Base-by-base conservation (phyloP, 2,329 filamentous ascomycete species). In the Paracamarosporium sp. region DNA sequence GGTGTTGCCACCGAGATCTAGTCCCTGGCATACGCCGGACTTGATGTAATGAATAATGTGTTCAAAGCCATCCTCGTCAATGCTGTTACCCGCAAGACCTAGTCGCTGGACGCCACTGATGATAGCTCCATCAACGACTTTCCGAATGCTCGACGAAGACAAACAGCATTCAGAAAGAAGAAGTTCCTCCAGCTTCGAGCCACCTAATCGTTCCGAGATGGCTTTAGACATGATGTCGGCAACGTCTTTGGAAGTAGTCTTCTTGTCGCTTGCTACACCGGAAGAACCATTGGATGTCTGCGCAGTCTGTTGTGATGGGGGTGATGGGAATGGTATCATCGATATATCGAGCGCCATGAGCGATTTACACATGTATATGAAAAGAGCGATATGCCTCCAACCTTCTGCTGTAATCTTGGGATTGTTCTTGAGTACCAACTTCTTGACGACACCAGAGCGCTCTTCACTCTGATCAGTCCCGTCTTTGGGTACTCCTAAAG, bases 361-460 rank as follows among this genome's bases (percentile, higher is more conserved):
- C 1, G 93, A 93, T 60, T 88, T 89, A 67, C 92, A 97, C 81
- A 97, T 89, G 77, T 97, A 92, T 51, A 97, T 83, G 73, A 98
- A 99, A 6, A 97, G 81, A 38, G 90, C 90, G 56, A 98, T 88
- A 72, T 98, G 88, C 68, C 90, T 93, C 95, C 95, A 99, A 15
- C 94, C 95, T 62, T 96, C 90, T 0, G 84, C 82, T 0, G 92
- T 90, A 58, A 98, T 89, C 69, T 93, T 94, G 1, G 83, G 78
- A 72, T 98, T 98, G 77, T 96, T 92, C 78, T 96, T 97, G 40
- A 99, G 78, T 1, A 92, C 90, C 6, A 99, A 79, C 60, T 92
- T 90, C 78, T 97, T 93, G 4, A 98, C 86, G 1, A 96, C 87
- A 15, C 93, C 93, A 46, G 86, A 86, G 50, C 86, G 83, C 2